Percentiles rank a stretch among this genome's conserved stretches.
These are phyloP conservation scores for Penicillium arizonense DNA, from an alignment of 495 filamentous ascomycete species.

Conservation along the genomic window DNA sequence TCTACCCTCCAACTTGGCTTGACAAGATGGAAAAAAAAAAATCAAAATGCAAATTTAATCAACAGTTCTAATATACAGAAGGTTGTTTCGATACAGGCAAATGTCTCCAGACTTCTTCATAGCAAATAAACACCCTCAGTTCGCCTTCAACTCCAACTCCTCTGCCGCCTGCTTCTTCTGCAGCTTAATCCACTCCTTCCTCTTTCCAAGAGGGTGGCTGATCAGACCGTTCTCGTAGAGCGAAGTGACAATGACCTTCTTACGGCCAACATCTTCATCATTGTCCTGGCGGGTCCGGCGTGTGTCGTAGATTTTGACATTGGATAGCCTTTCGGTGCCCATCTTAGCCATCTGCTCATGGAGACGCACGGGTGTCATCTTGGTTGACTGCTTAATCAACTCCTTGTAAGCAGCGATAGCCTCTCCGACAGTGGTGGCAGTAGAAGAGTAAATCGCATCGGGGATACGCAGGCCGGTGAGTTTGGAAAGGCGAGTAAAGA, in stretches of 20 bases:
- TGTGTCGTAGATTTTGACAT: slow-evolving; percentile 62
- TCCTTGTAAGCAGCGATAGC: slow-evolving; percentile 40
- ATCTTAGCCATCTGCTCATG: slow-evolving; percentile 42
- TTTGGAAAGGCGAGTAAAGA: slow-evolving; percentile 73
- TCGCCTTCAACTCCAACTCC: not conserved
- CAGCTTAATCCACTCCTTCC: not conserved
- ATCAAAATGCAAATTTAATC: slow-evolving; percentile 18
- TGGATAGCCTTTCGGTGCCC: slow-evolving; percentile 52
- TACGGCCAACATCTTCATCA: slow-evolving; percentile 75
- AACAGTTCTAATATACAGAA: slow-evolving; percentile 28
- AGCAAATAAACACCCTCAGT: not conserved
- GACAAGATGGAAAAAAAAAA: slow-evolving; percentile 5
- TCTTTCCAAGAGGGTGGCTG: slow-evolving; percentile 7
- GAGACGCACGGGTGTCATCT: slow-evolving; percentile 17
- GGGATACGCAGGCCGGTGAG: slow-evolving; percentile 71
- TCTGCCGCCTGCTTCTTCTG: not conserved
- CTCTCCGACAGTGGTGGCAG: slow-evolving; percentile 51
- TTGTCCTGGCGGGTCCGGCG: slow-evolving; percentile 65
- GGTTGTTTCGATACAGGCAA: slow-evolving; percentile 11
- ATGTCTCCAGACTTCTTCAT: slow-evolving; percentile 14
- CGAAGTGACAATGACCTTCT: slow-evolving; percentile 79
- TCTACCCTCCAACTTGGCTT: not conserved
- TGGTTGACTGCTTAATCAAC: slow-evolving; percentile 11
- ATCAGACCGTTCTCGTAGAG: slow-evolving; percentile 59
- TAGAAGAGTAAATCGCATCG: slow-evolving; percentile 56